Conservation (phyloP, 305 asterid genomes). For the Rubia balearica region DNA sequence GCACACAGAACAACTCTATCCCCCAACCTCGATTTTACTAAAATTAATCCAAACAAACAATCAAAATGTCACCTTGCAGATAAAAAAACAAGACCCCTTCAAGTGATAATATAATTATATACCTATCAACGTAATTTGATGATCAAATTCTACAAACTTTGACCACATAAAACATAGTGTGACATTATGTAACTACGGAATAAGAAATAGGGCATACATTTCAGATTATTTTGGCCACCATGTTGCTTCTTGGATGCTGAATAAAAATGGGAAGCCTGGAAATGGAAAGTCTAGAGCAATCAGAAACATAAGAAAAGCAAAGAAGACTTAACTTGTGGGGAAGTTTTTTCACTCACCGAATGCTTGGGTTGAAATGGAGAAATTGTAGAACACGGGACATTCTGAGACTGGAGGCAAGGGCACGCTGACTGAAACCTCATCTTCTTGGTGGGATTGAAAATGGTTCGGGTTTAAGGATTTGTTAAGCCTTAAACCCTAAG, state of each 20-base stretch:
- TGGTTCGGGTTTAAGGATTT: slow-evolving; percentile 18
- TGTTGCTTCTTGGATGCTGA: slow-evolving; percentile 10
- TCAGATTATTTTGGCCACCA: slow-evolving; percentile 23
- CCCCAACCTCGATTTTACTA: too few relatives aligned
- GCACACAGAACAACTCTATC: too few relatives aligned
- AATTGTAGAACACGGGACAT: slow-evolving; percentile 19
- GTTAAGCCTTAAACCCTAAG: slow-evolving; percentile 39
- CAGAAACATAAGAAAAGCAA: neutral
- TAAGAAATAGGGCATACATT: slow-evolving; percentile 27
- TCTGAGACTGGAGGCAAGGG: slow-evolving; percentile 36
- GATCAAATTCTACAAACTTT: too few relatives aligned
- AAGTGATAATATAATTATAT: too few relatives aligned
- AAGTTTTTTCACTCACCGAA: slow-evolving; percentile 24
- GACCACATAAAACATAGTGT: too few relatives aligned
- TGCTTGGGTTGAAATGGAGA: slow-evolving; percentile 27
- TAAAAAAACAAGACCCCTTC: too few relatives aligned
- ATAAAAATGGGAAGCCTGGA: slow-evolving; percentile 19
- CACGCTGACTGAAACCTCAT: slow-evolving; percentile 49
- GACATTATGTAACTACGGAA: neutral
- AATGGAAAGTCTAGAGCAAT: slow-evolving; percentile 9
- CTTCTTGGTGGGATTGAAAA: neutral
- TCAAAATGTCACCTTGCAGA: neutral
- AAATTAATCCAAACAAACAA: too few relatives aligned
- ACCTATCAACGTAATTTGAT: too few relatives aligned
- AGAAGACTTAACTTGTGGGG: neutral